phyloP scores from a whole-genome alignment of 1,284 basidiomycete species.

The Ganoderma multipileum region DNA sequence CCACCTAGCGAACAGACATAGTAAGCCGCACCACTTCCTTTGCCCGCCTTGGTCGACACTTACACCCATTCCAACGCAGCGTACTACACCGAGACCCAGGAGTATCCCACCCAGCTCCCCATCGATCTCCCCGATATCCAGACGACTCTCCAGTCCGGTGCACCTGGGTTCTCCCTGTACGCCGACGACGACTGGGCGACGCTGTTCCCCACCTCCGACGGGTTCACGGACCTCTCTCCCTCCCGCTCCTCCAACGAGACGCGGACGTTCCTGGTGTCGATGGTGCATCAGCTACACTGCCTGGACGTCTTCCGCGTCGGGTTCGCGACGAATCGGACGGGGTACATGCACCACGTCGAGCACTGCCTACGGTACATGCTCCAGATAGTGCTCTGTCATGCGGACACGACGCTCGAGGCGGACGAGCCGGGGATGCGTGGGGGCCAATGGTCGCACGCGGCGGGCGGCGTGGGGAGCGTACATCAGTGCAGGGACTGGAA shows the following conservation, averaged over 20 bases:
- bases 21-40: background rate
- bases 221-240: conserved; percentile 44
- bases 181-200: conserved; percentile 46
- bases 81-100: conserved; percentile 3
- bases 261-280: conserved; percentile 33
- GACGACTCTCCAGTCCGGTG: conserved; percentile 23
- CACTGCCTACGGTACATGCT: conserved; percentile 50
- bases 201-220: conserved; percentile 44
- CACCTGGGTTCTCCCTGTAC: conserved; percentile 26
- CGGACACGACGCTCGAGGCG: conserved; percentile 48
- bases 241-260: conserved; percentile 4
- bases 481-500: conserved; percentile 47
- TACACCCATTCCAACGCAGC: background rate
- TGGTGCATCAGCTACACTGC: conserved; percentile 37
- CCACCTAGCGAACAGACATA: background rate
- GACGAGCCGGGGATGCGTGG: conserved; percentile 36
- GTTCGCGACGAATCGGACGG: conserved; percentile 34
- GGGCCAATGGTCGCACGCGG: conserved; percentile 29
- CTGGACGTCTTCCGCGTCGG: conserved; percentile 36
- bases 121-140: conserved; percentile 25
- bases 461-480: conserved; percentile 32
- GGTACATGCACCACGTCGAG: conserved; percentile 41
- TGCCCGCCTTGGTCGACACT: background rate
- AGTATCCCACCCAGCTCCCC: conserved; percentile 33
- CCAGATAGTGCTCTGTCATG: conserved; percentile 46